Conservation (phyloP, 352 stramenopile genomes). For the Phytophthora foliorum region DNA sequence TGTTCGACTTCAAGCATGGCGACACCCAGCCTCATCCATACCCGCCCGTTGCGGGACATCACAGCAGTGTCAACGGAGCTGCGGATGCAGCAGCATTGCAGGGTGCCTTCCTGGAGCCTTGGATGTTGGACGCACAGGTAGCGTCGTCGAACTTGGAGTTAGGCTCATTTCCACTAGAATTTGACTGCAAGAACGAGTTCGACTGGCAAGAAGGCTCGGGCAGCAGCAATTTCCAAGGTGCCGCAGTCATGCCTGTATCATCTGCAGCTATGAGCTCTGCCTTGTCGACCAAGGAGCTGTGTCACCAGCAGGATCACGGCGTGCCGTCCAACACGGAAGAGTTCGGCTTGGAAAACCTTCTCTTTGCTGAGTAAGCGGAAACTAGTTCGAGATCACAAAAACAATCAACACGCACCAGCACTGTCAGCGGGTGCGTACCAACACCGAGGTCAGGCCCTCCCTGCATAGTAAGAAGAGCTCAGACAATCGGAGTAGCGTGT, state of each 20-base stretch:
- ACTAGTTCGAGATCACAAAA: neutral
- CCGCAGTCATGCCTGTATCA: slow-evolving; percentile 8
- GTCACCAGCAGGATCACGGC: slow-evolving; percentile 50
- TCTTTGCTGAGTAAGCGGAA: slow-evolving; percentile 67
- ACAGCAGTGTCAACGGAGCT: slow-evolving; percentile 17
- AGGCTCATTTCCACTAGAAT: slow-evolving; percentile 52
- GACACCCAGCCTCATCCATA: slow-evolving; percentile 54
- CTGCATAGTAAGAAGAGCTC: slow-evolving; percentile 19
- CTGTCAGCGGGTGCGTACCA: slow-evolving; percentile 21
- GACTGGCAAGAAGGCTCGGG: slow-evolving; percentile 52
- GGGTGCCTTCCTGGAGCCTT: slow-evolving; percentile 68
- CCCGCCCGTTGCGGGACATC: slow-evolving; percentile 1
- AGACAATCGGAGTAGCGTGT: slow-evolving; percentile 35
- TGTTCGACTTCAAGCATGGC: slow-evolving; percentile 37
- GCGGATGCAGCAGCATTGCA: slow-evolving; percentile 50
- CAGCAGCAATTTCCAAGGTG: slow-evolving; percentile 21
- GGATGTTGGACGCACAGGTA: slow-evolving; percentile 66
- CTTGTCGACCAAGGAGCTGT: slow-evolving; percentile 36
- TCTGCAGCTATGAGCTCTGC: slow-evolving; percentile 32
- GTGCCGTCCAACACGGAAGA: slow-evolving; percentile 62
- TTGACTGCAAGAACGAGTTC: slow-evolving; percentile 46
- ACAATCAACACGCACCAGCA: slow-evolving; percentile 7
- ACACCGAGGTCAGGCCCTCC: slow-evolving; percentile 9
- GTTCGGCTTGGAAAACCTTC: slow-evolving; percentile 71
- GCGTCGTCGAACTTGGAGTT: slow-evolving; percentile 55